A percentile compares a stretch with the other conserved stretches of the same genome.
Conservation (phyloP, 2,329 filamentous ascomycete species). For the Pestalotiopsis sp. region DNA sequence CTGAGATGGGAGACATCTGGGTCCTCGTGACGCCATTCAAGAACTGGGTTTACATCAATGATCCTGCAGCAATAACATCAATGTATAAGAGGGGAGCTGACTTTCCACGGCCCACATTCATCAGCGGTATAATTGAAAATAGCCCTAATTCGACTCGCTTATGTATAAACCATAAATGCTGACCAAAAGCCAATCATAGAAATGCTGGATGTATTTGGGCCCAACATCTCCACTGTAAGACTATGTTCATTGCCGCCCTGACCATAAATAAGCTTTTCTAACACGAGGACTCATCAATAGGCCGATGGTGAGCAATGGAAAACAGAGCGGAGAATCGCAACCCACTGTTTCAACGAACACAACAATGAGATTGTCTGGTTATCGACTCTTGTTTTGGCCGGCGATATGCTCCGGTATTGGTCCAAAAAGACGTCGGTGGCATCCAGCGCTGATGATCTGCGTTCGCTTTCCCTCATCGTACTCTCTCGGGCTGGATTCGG, state of each 20-base stretch:
- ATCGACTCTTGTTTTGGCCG: slow-evolving; percentile 22
- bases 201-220: slow-evolving; percentile 20
- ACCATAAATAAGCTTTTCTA: neutral
- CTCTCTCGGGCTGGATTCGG: slow-evolving; percentile 25
- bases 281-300: neutral
- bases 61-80: neutral
- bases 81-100: neutral
- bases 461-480: slow-evolving; percentile 28
- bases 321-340: slow-evolving; percentile 25
- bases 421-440: slow-evolving; percentile 17
- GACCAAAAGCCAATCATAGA: neutral
- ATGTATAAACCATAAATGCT: neutral
- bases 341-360: slow-evolving; percentile 28
- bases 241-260: neutral
- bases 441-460: slow-evolving; percentile 22
- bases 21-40: neutral
- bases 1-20: slow-evolving; percentile 5
- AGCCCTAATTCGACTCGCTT: rapidly evolving
- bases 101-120: neutral
- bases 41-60: neutral
- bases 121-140: neutral
- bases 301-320: slow-evolving; percentile 19
- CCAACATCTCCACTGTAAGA: slow-evolving; percentile 17
- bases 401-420: slow-evolving; percentile 30
- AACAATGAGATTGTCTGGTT: slow-evolving; percentile 30